A percentile compares a stretch with the other conserved stretches of the same genome.
Evolutionary conservation across 225 moss, liverwort and hornwort species (phyloP).

Genomic region (Asterella californica): DNA sequence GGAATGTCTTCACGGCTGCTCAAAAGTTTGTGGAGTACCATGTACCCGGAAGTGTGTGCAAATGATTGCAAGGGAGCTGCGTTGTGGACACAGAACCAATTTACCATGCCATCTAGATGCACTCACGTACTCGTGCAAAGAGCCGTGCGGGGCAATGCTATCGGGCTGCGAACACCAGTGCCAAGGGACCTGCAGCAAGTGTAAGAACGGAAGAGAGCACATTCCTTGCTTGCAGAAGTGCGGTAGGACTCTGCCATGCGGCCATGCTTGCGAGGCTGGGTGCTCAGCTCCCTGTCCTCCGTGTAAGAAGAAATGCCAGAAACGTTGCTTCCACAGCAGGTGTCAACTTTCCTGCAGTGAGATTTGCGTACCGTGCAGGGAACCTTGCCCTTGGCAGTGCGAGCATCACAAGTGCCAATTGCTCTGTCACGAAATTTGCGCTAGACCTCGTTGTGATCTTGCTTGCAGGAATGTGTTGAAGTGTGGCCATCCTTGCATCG

Average conservation of each 20-base stretch:
- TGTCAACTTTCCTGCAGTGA: constrained; percentile 27
- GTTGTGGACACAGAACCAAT: constrained; percentile 28
- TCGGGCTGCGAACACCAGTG: constrained; percentile 34
- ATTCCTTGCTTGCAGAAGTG: constrained; percentile 30
- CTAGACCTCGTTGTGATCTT: constrained; percentile 36
- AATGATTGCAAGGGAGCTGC: constrained; percentile 20
- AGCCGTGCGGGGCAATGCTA: constrained; percentile 26
- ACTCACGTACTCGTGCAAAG: constrained; percentile 16
- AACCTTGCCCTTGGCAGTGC: constrained; percentile 42
- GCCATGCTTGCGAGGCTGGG: constrained; percentile 39
- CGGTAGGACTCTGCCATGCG: constrained; percentile 37
- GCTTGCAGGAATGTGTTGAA: constrained; percentile 27
- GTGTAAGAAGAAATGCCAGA: constrained; percentile 29
- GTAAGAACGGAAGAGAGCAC: constrained; percentile 32
- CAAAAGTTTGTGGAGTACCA: constrained; percentile 13
- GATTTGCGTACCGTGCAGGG: constrained; percentile 32
- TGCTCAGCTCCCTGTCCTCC: constrained; percentile 41
- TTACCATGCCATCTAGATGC: constrained; percentile 30
- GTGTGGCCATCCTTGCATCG: constrained; percentile 39
- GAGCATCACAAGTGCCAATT: constrained; percentile 30
- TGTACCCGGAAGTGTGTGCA: constrained; percentile 15
- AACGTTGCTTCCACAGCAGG: constrained; percentile 34
- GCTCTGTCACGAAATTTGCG: constrained; percentile 38
- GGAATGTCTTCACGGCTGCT: constrained; percentile 29
- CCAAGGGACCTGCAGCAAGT: constrained; percentile 39